Conservation (phyloP, 2,329 filamentous ascomycete species). For the Aspergillus clavatus region DNA sequence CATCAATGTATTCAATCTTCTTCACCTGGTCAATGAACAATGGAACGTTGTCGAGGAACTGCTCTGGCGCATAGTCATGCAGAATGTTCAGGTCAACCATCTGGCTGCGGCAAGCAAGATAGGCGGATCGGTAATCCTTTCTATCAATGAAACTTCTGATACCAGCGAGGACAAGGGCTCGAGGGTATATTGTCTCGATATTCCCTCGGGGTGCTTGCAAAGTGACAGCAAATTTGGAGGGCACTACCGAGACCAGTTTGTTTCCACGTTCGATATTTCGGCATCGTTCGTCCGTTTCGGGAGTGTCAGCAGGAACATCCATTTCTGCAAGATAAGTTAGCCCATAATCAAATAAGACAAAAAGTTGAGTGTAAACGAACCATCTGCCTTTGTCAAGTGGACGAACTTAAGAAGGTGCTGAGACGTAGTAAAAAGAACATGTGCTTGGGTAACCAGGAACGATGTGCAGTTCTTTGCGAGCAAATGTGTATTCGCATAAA, state of each 20-base stretch:
- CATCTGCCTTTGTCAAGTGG: slow-evolving; percentile 64
- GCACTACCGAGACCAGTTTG: slow-evolving; percentile 80
- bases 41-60: slow-evolving; percentile 72
- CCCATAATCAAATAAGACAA: neutral
- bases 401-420: slow-evolving; percentile 93
- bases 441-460: slow-evolving; percentile 72
- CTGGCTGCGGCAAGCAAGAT: slow-evolving; percentile 82
- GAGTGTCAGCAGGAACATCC: slow-evolving; percentile 79
- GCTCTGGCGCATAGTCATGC: slow-evolving; percentile 82
- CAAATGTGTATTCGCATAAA: slow-evolving; percentile 71
- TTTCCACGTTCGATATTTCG: slow-evolving; percentile 87
- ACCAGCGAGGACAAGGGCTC: slow-evolving; percentile 85
- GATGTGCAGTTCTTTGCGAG: slow-evolving; percentile 88
- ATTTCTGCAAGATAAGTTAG: slow-evolving; percentile 54
- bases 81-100: slow-evolving; percentile 97
- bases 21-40: slow-evolving; percentile 80
- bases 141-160: slow-evolving; percentile 76
- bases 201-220: slow-evolving; percentile 96
- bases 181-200: slow-evolving; percentile 87
- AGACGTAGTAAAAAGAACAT: slow-evolving; percentile 87
- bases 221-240: slow-evolving; percentile 76
- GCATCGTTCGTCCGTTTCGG: slow-evolving; percentile 86
- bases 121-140: slow-evolving; percentile 78
- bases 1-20: slow-evolving; percentile 75
- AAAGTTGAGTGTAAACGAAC: slow-evolving; percentile 41